Conservation (phyloP, 1,284 basidiomycete genomes). For the Pseudozyma pruni region DNA sequence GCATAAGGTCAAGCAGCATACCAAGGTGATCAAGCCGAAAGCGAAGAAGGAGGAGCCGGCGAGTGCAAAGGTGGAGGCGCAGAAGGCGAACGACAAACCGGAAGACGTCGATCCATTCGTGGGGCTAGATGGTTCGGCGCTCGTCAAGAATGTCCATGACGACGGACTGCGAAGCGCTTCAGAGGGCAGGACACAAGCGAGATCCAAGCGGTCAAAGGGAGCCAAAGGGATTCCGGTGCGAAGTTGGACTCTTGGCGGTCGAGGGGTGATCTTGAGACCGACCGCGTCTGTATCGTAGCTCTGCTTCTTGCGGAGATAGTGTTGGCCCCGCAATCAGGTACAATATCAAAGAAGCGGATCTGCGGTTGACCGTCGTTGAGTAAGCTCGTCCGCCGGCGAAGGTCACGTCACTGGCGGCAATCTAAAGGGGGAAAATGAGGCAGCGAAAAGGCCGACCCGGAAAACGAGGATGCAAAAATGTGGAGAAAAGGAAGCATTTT, state of each 20-base stretch:
- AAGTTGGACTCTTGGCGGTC: slow-evolving; percentile 11
- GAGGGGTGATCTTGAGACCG: slow-evolving; percentile 2
- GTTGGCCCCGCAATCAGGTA: too few relatives aligned
- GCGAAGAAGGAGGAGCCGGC: slow-evolving; percentile 7
- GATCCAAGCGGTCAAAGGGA: neutral
- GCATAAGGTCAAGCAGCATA: slow-evolving; percentile 39
- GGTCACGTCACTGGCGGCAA: neutral
- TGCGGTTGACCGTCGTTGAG: too few relatives aligned
- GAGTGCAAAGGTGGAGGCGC: too few relatives aligned
- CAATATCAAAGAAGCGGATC: too few relatives aligned
- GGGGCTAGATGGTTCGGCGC: slow-evolving; percentile 18
- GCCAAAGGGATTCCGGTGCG: slow-evolving; percentile 12
- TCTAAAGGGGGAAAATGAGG: neutral
- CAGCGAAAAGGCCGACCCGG: neutral
- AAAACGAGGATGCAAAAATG: neutral
- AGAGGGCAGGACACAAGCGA: neutral
- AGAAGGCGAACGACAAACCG: slow-evolving; percentile 4
- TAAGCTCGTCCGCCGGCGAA: too few relatives aligned
- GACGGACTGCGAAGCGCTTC: slow-evolving; percentile 21
- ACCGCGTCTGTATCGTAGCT: slow-evolving; percentile 4
- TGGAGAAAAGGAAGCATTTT: neutral
- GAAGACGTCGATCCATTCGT: slow-evolving; percentile 31
- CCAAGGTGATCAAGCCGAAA: slow-evolving; percentile 18
- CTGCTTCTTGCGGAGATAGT: neutral
- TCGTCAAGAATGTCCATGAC: slow-evolving; percentile 31